Base-by-base conservation (phyloP, 2,329 filamentous ascomycete species). In the Talaromyces pinophilus region DNA sequence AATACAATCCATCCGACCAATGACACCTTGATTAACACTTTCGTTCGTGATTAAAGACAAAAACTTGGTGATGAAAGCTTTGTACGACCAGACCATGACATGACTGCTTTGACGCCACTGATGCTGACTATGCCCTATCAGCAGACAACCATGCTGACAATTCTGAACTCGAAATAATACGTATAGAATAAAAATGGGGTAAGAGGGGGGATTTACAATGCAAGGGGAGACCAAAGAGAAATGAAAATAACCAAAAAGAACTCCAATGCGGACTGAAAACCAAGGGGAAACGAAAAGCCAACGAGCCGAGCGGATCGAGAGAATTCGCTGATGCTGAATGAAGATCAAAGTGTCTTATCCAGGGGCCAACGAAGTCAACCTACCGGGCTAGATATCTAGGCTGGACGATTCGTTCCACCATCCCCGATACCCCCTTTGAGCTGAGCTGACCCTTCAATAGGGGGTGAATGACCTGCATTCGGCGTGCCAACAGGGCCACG, bases 361-460 rank as follows among this genome's bases (percentile, higher is more conserved):
- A 38, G 22, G 11, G 25, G 4, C 5, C n/a, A 38, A 38, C 17
- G 22, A 22, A 30, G 5, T 61, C 19, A 15, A 6, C 38, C 61
- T 62, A 50, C 46, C 35, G 22, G 61, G 38, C n/a, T 38, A 35
- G 48, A 42, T 64, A 66, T 67, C 77, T 74, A 79, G 61, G 76
- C 71, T 38, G 76, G 76, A 62, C 73, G 72, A 67, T 67, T 73
- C 55, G 72, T 70, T 40, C 50, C 57, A 52, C 59, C 52, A 19
- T 64, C 63, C n/a, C 62, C 65, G 5, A 52, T 46, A 28, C 46
- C 54, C 3, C 57, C 65, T 13, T 67, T 59, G 3, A 42, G 28
- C 28, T 50, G 61, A 35, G 57, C 17, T 33, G 61, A 40, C 30
- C 35, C 65, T 59, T 38, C 65, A 25, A 62, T 30, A 30, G 68